Base-by-base conservation (phyloP, 768 basidiomycete species). In the Mycena kentingensis region DNA sequence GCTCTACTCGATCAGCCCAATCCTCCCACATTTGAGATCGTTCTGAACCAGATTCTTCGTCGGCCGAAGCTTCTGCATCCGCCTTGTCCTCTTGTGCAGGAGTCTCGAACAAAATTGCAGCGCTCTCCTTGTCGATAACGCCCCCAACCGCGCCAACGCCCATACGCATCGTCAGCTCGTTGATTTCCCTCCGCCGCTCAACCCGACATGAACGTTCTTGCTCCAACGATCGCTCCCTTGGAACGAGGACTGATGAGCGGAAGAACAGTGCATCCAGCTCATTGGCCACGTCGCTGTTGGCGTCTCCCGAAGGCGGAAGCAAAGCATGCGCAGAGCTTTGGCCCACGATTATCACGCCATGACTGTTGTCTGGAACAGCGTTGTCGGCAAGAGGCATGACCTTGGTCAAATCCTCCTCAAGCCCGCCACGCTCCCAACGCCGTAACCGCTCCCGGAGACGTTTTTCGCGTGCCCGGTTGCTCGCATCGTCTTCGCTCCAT, bases 131-230 rank as follows among this genome's bases (percentile, higher is more conserved):
- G 38, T 82, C 83, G 5, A 91, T 63, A 6, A 73, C 61, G 11
- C 91, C 92, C 10, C 91, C 91, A 6, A 90, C 77, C 0, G 80
- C 79, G 28, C 87, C 88, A 31, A 92, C 76, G 5, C 82, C 91
- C 83, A 91, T 90, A n/a, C 88, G 81, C 77, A 90, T 87, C 0
- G 81, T 84, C 38, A 93, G 70, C 61, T 90, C 85, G 65, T 93
- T 93, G 49, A 91, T 81, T 60, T 92, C 86, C 51, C 82, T 74
- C 51, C 91, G 75, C 29, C 91, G 74, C 3, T 72, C 70, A 54
- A 85, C 74, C 39, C 91, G 81, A 44, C 74, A 79, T 7, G 72
- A 67, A 37, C 74, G 76, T 63, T 93, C 91, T 11, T 72, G 68
- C 2, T 63, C 58, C 24, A 74, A 64, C 11, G 85, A 84, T 12